A percentile compares a stretch with the other conserved stretches of the same genome.
These are phyloP conservation scores for Candida taoyuanica DNA, from an alignment of 805 yeast genomes.

Conservation along the genomic window DNA sequence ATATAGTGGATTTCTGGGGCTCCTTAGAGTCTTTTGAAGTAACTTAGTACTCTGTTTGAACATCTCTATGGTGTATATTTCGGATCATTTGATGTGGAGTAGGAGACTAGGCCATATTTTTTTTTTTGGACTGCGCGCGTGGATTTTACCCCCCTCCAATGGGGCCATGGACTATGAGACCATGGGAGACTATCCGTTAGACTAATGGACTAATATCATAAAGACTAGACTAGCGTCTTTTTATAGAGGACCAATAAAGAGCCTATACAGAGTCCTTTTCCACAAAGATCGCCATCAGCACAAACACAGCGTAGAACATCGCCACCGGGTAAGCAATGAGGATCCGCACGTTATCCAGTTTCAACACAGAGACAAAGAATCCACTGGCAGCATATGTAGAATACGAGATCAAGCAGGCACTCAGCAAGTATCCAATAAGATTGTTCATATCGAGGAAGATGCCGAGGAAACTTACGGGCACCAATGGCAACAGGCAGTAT, in stretches of 20 bases:
- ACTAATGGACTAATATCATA: no score
- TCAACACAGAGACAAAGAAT: conserved; percentile 80
- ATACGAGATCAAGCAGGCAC: conserved; percentile 73
- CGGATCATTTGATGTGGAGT: no score
- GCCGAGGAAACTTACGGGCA: conserved; percentile 68
- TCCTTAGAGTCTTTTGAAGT: conserved; percentile 2
- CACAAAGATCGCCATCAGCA: conserved; percentile 90
- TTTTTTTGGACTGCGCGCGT: no score
- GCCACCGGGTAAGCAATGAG: conserved; percentile 91
- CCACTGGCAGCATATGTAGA: conserved; percentile 93
- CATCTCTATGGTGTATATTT: no score
- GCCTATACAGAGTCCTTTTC: conserved; percentile 14
- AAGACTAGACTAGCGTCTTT: no score
- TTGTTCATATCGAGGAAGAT: conserved; percentile 62
- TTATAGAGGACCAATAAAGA: not conserved
- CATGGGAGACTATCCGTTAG: no score
- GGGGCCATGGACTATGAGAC: no score
- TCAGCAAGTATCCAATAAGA: conserved; percentile 62
- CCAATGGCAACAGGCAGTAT: conserved; percentile 88
- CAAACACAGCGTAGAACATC: conserved; percentile 89
- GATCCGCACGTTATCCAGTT: conserved; percentile 78
- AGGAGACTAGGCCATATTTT: no score
- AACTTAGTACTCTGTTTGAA: conserved; percentile 8
- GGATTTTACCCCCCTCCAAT: no score
- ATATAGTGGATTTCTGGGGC: conserved; percentile 30